A percentile compares a stretch with the other conserved stretches of the same genome.
Evolutionary conservation across 768 basidiomycete species (phyloP).

Genomic region (Leccinum imitatum): DNA sequence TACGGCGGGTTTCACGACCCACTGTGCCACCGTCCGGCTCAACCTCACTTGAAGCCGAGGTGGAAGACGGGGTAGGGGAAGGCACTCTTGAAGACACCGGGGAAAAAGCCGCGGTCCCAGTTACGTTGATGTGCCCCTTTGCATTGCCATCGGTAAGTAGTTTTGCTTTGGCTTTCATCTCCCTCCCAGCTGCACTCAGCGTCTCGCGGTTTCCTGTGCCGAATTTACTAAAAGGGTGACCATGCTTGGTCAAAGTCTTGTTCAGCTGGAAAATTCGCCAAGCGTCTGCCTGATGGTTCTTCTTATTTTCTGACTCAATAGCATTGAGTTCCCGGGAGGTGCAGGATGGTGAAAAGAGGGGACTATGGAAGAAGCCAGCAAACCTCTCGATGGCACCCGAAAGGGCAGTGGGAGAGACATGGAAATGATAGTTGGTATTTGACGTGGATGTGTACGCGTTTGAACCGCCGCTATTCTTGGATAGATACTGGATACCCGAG

Average conservation of each 20-base stretch:
- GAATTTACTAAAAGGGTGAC: slow-evolving; percentile 89
- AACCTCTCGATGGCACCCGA: slow-evolving; percentile 74
- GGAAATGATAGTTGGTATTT: slow-evolving; percentile 90
- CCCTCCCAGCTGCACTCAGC: slow-evolving; percentile 59
- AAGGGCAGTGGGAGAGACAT: slow-evolving; percentile 61
- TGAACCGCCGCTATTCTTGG: slow-evolving; percentile 81
- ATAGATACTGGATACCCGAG: slow-evolving; percentile 50
- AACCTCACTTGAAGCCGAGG: slow-evolving; percentile 51
- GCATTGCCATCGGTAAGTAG: slow-evolving; percentile 30
- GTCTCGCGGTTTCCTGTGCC: slow-evolving; percentile 84
- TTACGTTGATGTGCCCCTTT: slow-evolving; percentile 21
- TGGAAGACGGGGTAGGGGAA: slow-evolving; percentile 60
- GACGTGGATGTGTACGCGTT: slow-evolving; percentile 93
- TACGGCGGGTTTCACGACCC: slow-evolving; percentile 76
- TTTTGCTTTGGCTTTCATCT: slow-evolving; percentile 51
- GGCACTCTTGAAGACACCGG: slow-evolving; percentile 54
- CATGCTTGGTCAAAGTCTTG: slow-evolving; percentile 77
- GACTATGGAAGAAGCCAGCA: slow-evolving; percentile 89
- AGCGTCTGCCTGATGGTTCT: slow-evolving; percentile 86
- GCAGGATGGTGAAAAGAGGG: slow-evolving; percentile 82
- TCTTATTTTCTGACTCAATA: slow-evolving; percentile 96
- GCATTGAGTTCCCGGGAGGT: slow-evolving; percentile 91
- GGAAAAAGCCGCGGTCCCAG: slow-evolving; percentile 35
- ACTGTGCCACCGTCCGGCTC: slow-evolving; percentile 76
- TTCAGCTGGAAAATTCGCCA: slow-evolving; percentile 96